Base-by-base conservation (phyloP, 83 land plant species). In the Diphasiastrum complanatum region DNA sequence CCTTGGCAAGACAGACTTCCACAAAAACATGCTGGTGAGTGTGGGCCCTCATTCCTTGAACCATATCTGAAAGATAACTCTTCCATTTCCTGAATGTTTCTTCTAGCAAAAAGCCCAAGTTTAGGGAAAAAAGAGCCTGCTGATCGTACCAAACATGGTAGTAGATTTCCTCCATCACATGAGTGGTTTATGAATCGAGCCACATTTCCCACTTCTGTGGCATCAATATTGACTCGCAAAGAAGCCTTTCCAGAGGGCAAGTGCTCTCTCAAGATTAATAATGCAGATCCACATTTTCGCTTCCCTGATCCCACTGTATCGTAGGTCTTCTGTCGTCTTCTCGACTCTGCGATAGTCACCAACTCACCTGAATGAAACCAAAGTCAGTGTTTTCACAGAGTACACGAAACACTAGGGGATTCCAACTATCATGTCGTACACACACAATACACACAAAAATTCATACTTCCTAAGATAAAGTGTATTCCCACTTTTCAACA, bases 351-450 rank as follows among this genome's bases (percentile, higher is more conserved):
- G 0, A 77, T 87, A 25, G 95, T 87, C 62, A 91, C 64, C 14
- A 80, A 77, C 63, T 91, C 95, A 76, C 97, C 97, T 91, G 71
- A n/a, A n/a, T n/a, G n/a, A n/a, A n/a, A n/a, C n/a, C n/a, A n/a
- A n/a, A n/a, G n/a, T n/a, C n/a, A n/a, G n/a, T n/a, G n/a, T n/a
- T n/a, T n/a, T n/a, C n/a, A n/a, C n/a, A n/a, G n/a, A n/a, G n/a
- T n/a, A n/a, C n/a, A n/a, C n/a, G n/a, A n/a, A n/a, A n/a, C n/a
- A n/a, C n/a, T n/a, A n/a, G n/a, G n/a, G n/a, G n/a, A n/a, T n/a
- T n/a, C n/a, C n/a, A n/a, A n/a, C n/a, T n/a, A n/a, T n/a, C n/a
- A n/a, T n/a, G n/a, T n/a, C n/a, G n/a, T n/a, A n/a, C n/a, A n/a
- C n/a, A n/a, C n/a, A n/a, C n/a, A n/a, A n/a, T n/a, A n/a, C n/a